Percentiles rank a stretch among this genome's conserved stretches.
These are phyloP conservation scores for Drosera spatulata DNA, from an alignment of 179 eudicot genomes.

Conservation along the genomic window DNA sequence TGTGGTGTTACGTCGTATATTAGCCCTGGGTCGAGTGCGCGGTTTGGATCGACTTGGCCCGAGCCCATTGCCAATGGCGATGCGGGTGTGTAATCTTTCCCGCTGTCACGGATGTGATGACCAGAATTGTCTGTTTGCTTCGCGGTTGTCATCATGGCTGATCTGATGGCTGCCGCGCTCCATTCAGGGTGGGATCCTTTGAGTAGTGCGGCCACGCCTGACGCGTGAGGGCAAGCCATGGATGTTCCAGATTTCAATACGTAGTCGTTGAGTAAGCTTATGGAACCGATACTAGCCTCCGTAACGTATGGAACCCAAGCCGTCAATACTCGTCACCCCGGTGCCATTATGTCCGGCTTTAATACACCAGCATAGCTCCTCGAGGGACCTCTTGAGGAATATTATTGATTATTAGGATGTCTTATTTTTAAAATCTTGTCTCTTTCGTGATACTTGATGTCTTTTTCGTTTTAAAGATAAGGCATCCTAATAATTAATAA, in stretches of 20 bases:
- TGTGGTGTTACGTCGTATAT: constrained; percentile 20
- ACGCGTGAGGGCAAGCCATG: constrained; percentile 42
- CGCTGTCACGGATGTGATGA: constrained; percentile 15
- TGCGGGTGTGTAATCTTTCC: constrained; percentile 3
- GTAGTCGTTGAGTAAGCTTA: constrained; percentile 6
- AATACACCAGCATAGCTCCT: constrained; percentile 28
- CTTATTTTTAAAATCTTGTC: too few species aligned
- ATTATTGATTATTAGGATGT: too few species aligned
- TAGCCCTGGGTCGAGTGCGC: constrained; percentile 34
- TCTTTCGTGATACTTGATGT: too few species aligned
- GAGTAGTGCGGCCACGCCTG: constrained; percentile 32
- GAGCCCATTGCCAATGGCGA: constrained; percentile 32
- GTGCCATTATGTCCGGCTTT: constrained; percentile 65
- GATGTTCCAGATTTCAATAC: constrained; percentile 34
- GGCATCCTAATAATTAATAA: too few species aligned
- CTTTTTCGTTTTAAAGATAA: too few species aligned
- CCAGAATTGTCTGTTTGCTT: constrained; percentile 15
- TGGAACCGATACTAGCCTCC: not conserved
- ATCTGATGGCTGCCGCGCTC: constrained; percentile 43
- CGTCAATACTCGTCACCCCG: constrained; percentile 45
- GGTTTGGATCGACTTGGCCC: constrained; percentile 29
- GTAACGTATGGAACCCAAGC: constrained; percentile 5
- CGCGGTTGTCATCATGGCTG: constrained; percentile 38
- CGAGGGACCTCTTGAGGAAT: constrained; percentile 69
- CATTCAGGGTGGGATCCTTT: constrained; percentile 37